Evolutionary conservation across 208 protist genomes (phyloP).

Genomic region (Leishmania arabica): DNA sequence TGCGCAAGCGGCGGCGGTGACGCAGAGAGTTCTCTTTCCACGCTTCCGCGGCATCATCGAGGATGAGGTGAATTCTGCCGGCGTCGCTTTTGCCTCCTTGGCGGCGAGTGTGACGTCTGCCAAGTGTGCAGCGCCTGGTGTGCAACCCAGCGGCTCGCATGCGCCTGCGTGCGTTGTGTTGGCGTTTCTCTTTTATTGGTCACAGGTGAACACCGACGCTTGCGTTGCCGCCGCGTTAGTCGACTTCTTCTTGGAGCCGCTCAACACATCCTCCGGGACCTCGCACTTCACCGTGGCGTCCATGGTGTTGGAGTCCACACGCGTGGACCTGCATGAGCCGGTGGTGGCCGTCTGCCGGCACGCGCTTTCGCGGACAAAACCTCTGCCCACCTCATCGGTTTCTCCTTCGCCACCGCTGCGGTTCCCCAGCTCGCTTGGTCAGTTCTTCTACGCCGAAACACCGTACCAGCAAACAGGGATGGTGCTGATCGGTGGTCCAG

Average conservation of each 20-base stretch:
- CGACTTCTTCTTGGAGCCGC: conserved; percentile 22
- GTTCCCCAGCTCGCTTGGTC: conserved; percentile 22
- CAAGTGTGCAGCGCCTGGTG: not conserved
- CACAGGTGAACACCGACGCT: conserved; percentile 27
- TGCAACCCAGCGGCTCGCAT: not conserved
- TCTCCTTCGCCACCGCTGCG: not conserved
- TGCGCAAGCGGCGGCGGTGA: conserved; percentile 4
- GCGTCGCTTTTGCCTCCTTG: not conserved
- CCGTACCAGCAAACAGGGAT: conserved; percentile 31
- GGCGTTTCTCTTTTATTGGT: conserved; percentile 32
- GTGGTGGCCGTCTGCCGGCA: conserved; percentile 24
- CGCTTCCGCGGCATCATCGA: conserved; percentile 19
- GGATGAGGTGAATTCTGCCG: conserved; percentile 1
- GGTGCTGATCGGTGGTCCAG: conserved; percentile 23
- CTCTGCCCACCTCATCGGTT: not conserved
- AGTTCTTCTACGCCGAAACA: conserved; percentile 32
- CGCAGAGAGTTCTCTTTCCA: conserved; percentile 34
- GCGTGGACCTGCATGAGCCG: conserved; percentile 30
- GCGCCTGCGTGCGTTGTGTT: conserved; percentile 18
- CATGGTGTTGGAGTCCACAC: conserved; percentile 29
- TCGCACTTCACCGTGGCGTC: conserved; percentile 5
- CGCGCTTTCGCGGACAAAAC: conserved; percentile 11
- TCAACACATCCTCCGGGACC: not conserved
- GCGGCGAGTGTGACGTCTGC: not conserved
- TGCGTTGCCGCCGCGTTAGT: conserved; percentile 22